Evolutionary conservation across 768 basidiomycete genomes (phyloP).

Genomic region (Pisolithus albus): DNA sequence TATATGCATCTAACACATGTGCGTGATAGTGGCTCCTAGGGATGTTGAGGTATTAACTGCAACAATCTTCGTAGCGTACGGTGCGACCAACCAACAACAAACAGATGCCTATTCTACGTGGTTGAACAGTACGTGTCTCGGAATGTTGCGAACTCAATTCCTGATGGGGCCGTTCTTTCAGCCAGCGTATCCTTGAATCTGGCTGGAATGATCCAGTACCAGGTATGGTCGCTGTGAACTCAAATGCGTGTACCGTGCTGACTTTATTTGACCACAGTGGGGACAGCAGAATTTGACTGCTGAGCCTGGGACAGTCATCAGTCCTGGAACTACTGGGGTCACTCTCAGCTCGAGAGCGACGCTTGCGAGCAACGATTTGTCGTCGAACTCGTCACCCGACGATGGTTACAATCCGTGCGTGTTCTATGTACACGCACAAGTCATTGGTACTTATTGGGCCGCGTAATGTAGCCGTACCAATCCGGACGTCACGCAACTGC

Average conservation of each 20-base stretch:
- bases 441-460: constrained; percentile 3
- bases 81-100: constrained; percentile 48
- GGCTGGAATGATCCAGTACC: constrained; percentile 23
- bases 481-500: constrained; percentile 19
- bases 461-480: constrained; percentile 19
- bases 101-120: constrained; percentile 48
- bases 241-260: constrained; percentile 1
- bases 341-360: constrained; percentile 29
- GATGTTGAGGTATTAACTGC: neutral
- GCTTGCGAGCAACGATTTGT: constrained; percentile 24
- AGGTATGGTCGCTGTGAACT: constrained; percentile 11
- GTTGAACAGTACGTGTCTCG: constrained; percentile 37
- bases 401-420: constrained; percentile 51
- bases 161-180: constrained; percentile 15
- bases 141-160: neutral
- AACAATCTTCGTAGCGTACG: constrained; percentile 25
- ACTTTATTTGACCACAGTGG: constrained; percentile 37
- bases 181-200: constrained; percentile 36
- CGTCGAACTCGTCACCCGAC: constrained; percentile 46
- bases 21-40: neutral
- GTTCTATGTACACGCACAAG: neutral
- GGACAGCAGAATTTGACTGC: constrained; percentile 45
- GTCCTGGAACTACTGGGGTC: constrained; percentile 21
- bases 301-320: constrained; percentile 40
- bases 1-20: constrained; percentile 22